Base-by-base conservation (phyloP, 2,329 filamentous ascomycete genomes). In the Plectosphaerella sp. region DNA sequence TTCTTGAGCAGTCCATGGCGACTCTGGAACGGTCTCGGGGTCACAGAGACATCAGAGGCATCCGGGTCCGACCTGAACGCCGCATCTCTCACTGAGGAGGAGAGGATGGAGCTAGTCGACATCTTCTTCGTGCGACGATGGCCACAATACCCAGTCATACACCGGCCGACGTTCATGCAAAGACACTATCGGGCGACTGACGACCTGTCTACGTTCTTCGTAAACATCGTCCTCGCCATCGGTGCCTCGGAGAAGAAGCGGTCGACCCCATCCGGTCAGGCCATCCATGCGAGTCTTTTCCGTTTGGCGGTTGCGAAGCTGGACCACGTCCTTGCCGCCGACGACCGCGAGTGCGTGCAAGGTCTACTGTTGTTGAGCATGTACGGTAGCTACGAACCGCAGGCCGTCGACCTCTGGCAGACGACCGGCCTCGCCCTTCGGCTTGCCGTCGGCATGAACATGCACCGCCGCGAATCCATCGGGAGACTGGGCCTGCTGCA, bases 301-400 rank as follows among this genome's bases (percentile, higher is more conserved):
- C 50, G 45, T 12, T 24, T 46, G 1, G 48, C 54, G 1, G 25
- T 36, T 0, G 12, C 35, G 1, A 41, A 55, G 24, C 7, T 62
- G 14, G n/a, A 20, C n/a, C 41, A 51, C n/a, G 53, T 60, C 1
- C 52, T 61, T 6, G 47, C 43, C 7, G 47, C 53, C 4, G 58
- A 58, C 22, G 57, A 63, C 47, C 52, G 59, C 28, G 59, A 62
- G 20, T 61, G 59, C 47, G 39, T 63, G 14, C 62, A 63, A 43
- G 62, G 61, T 20, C 53, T 63, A 1, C 37, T 64, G 5, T 50
- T 64, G 2, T 51, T 63, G 3, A 57, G 57, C 9, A 62, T 64
- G 46, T 64, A 63, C 41, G 61, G 61, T 12, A 56, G 55, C 39
- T 60, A 60, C 35, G 61, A 63, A 36, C 61, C 62, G 0, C 59